phyloP scores from a whole-genome alignment of 306 rosid genomes.

The Clitoria ternatea region DNA sequence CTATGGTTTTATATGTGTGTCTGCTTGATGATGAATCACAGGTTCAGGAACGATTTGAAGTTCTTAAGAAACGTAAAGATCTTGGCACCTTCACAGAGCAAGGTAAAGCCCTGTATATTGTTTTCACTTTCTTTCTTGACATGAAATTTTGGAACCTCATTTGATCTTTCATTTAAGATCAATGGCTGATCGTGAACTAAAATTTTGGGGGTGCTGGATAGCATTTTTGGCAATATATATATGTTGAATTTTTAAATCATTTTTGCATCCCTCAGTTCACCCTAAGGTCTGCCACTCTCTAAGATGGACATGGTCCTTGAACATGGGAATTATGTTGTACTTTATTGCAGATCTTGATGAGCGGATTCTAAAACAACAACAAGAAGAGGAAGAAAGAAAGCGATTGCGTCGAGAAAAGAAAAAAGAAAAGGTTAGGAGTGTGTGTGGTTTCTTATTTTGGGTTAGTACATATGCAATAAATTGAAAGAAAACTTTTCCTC shows the following conservation, averaged over 20 bases:
- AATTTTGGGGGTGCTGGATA: background rate
- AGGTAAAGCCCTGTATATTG: slow-evolving; percentile 47
- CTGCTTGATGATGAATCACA: slow-evolving; percentile 32
- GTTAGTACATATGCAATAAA: background rate
- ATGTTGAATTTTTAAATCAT: too few species aligned
- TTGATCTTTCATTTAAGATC: background rate
- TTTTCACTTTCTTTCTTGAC: background rate
- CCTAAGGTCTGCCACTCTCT: too few species aligned
- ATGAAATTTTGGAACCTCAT: slow-evolving; percentile 10
- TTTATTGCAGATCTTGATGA: slow-evolving; percentile 75
- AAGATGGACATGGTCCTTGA: background rate
- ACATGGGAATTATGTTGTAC: background rate
- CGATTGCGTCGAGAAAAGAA: slow-evolving; percentile 87
- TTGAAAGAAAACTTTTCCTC: background rate
- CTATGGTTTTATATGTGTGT: background rate
- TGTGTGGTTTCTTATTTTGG: slow-evolving; percentile 7
- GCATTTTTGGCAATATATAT: too few species aligned
- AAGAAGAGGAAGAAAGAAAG: slow-evolving; percentile 95
- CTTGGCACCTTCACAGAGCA: slow-evolving; percentile 83
- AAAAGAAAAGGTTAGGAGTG: slow-evolving; percentile 76
- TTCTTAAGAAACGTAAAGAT: slow-evolving; percentile 80
- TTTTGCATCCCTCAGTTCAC: too few species aligned
- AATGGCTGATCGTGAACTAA: background rate
- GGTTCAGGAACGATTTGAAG: slow-evolving; percentile 92
- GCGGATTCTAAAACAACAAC: slow-evolving; percentile 85